Percentiles rank a stretch among this genome's conserved stretches.
These are phyloP conservation scores for Nitzschia sp. DNA, from an alignment of 108 stramenopile genomes.

Conservation along the genomic window DNA sequence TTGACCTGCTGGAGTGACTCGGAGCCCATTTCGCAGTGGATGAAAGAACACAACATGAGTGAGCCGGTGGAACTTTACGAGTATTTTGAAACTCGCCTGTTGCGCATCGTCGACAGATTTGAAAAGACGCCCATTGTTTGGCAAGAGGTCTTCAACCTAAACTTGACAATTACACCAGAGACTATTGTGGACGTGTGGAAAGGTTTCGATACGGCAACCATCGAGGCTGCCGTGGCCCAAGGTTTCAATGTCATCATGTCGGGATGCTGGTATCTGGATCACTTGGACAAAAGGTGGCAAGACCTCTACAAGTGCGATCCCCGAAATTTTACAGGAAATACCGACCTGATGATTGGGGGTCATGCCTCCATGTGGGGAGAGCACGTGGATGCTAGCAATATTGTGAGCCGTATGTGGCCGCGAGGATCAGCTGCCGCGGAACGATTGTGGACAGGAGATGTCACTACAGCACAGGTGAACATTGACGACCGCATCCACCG, in stretches of 20 bases:
- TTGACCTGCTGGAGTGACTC: constrained; percentile 47
- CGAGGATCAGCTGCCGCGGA: constrained; percentile 61
- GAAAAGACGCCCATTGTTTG: constrained; percentile 58
- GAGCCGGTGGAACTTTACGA: constrained; percentile 32
- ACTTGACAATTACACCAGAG: constrained; percentile 27
- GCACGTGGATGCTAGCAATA: constrained; percentile 57
- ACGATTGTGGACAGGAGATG: constrained; percentile 53
- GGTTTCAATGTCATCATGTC: constrained; percentile 34
- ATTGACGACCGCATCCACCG: constrained; percentile 27
- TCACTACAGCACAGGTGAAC: constrained; percentile 19
- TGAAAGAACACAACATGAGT: constrained; percentile 38
- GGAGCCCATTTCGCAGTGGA: constrained; percentile 34
- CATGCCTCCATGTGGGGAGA: constrained; percentile 80
- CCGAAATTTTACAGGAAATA: constrained; percentile 32
- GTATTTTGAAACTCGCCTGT: constrained; percentile 40
- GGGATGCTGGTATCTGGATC: constrained; percentile 76
- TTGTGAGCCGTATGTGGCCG: constrained; percentile 62
- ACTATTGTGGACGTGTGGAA: constrained; percentile 69
- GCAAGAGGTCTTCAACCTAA: constrained; percentile 71
- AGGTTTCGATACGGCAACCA: constrained; percentile 36
- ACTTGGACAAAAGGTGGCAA: constrained; percentile 46
- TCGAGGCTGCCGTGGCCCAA: constrained; percentile 31
- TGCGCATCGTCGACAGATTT: constrained; percentile 24
- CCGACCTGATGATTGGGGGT: constrained; percentile 61
- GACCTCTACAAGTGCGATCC: constrained; percentile 55